phyloP scores from a whole-genome alignment of 2,329 filamentous ascomycete species.

The Pseudogymnoascus sp. region DNA sequence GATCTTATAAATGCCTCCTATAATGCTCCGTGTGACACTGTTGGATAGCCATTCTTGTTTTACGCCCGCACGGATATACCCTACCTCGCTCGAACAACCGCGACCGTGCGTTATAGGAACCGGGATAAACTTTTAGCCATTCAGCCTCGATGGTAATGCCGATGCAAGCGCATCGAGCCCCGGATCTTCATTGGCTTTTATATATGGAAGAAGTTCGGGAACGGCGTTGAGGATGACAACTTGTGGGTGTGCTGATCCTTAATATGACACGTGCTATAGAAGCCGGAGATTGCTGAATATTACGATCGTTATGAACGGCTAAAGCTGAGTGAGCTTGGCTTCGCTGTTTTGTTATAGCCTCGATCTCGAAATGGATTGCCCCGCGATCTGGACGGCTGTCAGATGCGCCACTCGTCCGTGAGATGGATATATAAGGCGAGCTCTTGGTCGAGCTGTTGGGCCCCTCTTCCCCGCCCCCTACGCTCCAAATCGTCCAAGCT shows the following conservation, averaged over 20 bases:
- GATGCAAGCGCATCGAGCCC: neutral
- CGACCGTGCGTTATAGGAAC: neutral
- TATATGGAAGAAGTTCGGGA: neutral
- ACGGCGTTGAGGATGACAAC: neutral
- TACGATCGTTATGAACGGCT: neutral
- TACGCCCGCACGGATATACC: no score
- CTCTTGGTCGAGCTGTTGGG: neutral
- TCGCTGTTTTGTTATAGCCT: neutral
- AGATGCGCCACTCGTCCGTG: neutral
- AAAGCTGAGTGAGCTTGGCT: neutral
- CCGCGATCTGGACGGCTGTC: neutral
- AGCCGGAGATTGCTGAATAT: neutral
- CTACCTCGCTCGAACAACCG: neutral
- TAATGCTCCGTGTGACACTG: neutral
- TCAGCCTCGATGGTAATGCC: neutral
- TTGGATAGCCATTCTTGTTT: neutral
- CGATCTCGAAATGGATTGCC: neutral
- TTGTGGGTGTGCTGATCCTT: neutral
- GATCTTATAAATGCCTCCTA: neutral
- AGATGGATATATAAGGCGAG: neutral
- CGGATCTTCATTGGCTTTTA: neutral
- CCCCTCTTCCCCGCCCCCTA: neutral
- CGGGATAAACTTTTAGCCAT: conserved; percentile 1
- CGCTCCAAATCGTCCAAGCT: neutral
- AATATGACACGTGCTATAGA: neutral